Conservation (phyloP, 2,329 filamentous ascomycete genomes). For the Polychaeton citri region DNA sequence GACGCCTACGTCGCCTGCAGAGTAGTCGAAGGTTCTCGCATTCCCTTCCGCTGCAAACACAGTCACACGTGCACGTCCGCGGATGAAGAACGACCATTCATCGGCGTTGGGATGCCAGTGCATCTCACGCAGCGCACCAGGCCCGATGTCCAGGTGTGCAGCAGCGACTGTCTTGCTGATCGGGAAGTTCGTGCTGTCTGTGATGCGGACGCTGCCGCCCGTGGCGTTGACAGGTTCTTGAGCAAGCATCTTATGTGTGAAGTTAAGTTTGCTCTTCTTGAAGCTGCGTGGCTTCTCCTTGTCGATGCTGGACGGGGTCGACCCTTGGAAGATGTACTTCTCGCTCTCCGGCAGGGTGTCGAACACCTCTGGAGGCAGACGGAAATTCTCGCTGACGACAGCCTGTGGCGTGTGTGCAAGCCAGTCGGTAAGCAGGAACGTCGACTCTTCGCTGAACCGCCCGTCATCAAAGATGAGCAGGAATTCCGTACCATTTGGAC, state of each 20-base stretch:
- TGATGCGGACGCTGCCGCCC: constrained; percentile 59
- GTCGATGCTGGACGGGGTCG: constrained; percentile 48
- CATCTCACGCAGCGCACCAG: constrained; percentile 63
- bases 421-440: constrained; percentile 63
- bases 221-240: constrained; percentile 53
- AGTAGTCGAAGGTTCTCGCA: constrained; percentile 64
- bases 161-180: constrained; percentile 61
- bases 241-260: constrained; percentile 58
- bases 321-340: constrained; percentile 65
- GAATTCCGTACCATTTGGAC: constrained; percentile 52
- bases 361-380: constrained; percentile 57
- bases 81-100: constrained; percentile 70
- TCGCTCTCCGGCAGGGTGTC: constrained; percentile 50
- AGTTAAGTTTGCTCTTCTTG: constrained; percentile 54
- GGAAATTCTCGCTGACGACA: constrained; percentile 63
- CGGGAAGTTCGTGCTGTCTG: constrained; percentile 63
- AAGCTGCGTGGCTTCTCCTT: constrained; percentile 52
- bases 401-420: constrained; percentile 55
- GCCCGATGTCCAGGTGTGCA: constrained; percentile 57
- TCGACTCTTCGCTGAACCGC: constrained; percentile 50
- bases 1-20: constrained; percentile 62
- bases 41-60: constrained; percentile 57
- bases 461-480: constrained; percentile 50
- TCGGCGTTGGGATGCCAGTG: constrained; percentile 73
- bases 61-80: constrained; percentile 57